These are phyloP conservation scores for Lanmaoa rubissima DNA, from an alignment of 768 basidiomycete genomes.

Conservation along the genomic window DNA sequence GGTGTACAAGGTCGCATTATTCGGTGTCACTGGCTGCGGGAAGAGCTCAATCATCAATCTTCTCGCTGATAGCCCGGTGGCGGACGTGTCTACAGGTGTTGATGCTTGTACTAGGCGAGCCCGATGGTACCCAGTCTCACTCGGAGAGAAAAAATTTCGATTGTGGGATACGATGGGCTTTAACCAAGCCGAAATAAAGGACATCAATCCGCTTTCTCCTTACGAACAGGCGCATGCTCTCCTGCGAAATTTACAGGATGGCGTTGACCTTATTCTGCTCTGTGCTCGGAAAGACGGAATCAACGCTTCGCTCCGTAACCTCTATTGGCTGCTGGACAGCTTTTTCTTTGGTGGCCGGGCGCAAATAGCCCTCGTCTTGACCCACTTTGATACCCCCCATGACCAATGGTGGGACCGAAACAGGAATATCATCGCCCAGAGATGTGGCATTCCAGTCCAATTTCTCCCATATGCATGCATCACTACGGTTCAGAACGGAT, in stretches of 20 bases:
- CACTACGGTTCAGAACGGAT: conserved; percentile 13
- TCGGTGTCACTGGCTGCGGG: conserved; percentile 31
- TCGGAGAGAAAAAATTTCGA: conserved; percentile 22
- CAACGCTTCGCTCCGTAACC: conserved; percentile 33
- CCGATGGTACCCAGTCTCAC: conserved; percentile 19
- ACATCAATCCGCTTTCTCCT: conserved; percentile 15
- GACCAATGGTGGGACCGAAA: conserved; percentile 41
- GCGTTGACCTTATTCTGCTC: conserved; percentile 41
- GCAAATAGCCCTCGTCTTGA: conserved; percentile 38
- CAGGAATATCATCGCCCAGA: conserved; percentile 16
- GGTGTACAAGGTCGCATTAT: conserved; percentile 24
- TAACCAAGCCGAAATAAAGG: conserved; percentile 22
- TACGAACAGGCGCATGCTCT: conserved; percentile 34
- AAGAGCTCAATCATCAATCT: conserved; percentile 33
- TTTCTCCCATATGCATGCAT: conserved; percentile 17
- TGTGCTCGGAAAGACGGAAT: conserved; percentile 40
- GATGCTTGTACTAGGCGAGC: conserved; percentile 35
- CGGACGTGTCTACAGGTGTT: conserved; percentile 29
- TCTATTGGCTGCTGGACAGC: conserved; percentile 38
- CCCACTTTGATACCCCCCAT: conserved; percentile 35
- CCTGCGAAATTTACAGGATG: conserved; percentile 31
- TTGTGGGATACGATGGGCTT: conserved; percentile 38
- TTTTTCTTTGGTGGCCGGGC: conserved; percentile 38
- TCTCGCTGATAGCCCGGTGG: conserved; percentile 25
- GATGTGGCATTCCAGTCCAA: conserved; percentile 11